These are phyloP conservation scores for Lipomyces oligophaga DNA, from an alignment of 805 yeast genomes.

Conservation along the genomic window DNA sequence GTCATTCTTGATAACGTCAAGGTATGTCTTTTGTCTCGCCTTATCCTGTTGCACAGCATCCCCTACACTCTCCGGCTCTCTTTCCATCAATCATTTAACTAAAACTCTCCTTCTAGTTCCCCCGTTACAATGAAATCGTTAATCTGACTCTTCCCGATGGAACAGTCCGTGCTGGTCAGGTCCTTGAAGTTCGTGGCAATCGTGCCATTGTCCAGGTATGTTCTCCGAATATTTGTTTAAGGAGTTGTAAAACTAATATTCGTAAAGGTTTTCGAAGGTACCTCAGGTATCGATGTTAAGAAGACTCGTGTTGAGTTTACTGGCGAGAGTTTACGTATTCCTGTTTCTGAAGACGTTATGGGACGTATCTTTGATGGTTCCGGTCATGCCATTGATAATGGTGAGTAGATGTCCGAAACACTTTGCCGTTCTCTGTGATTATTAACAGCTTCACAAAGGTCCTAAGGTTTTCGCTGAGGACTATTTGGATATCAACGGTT, in stretches of 20 bases:
- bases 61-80: neutral
- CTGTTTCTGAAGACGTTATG: constrained; percentile 94
- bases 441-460: constrained; percentile 45
- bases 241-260: neutral
- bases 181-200: constrained; percentile 93
- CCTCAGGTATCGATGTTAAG: constrained; percentile 97
- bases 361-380: constrained; percentile 99
- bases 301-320: constrained; percentile 97
- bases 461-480: constrained; percentile 99
- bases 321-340: constrained; percentile 86
- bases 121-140: constrained; percentile 94
- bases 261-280: constrained; percentile 82
- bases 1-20: constrained; percentile 84
- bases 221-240: neutral
- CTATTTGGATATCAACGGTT: constrained; percentile 95
- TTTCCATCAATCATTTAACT: neutral
- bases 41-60: too few relatives aligned
- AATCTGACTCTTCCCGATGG: constrained; percentile 97
- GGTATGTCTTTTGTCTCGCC: constrained; percentile 8
- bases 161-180: constrained; percentile 91
- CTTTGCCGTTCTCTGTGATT: neutral
- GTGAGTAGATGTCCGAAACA: constrained; percentile 5
- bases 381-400: constrained; percentile 93
- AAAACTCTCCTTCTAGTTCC: constrained; percentile 43
- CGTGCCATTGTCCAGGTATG: constrained; percentile 85